Conservation (phyloP, 2,329 filamentous ascomycete genomes). For the Aspergillus fischeri region DNA sequence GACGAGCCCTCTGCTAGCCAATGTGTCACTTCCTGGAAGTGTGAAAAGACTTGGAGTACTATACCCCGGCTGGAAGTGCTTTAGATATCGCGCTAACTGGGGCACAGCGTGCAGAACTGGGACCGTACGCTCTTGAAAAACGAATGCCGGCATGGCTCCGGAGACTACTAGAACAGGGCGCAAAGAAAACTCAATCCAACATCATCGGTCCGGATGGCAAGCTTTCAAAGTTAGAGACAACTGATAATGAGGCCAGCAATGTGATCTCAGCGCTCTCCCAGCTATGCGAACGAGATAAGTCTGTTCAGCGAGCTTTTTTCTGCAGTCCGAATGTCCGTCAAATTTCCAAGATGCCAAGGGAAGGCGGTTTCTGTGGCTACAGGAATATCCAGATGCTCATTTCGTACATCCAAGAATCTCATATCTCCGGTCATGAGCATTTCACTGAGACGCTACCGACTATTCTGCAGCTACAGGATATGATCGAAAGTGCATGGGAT, state of each 20-base stretch:
- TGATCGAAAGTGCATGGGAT: constrained; percentile 87
- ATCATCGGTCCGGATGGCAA: constrained; percentile 43
- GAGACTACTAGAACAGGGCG: constrained; percentile 57
- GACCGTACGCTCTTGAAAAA: constrained; percentile 67
- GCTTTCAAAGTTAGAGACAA: constrained; percentile 37
- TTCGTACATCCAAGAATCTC: constrained; percentile 66
- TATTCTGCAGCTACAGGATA: constrained; percentile 77
- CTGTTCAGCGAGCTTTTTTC: constrained; percentile 68
- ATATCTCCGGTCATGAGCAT: constrained; percentile 53
- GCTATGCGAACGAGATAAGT: constrained; percentile 61
- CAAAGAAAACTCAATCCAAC: constrained; percentile 54
- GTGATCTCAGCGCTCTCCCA: constrained; percentile 61
- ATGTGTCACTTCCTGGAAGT: constrained; percentile 1
- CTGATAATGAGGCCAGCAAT: constrained; percentile 48
- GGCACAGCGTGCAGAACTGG: constrained; percentile 57
- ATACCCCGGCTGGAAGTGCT: not conserved
- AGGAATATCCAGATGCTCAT: constrained; percentile 90
- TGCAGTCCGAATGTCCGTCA: constrained; percentile 74
- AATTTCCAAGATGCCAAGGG: constrained; percentile 73
- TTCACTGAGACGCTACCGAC: constrained; percentile 64
- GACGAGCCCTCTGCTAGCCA: constrained; percentile 2
- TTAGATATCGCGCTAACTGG: constrained; percentile 13
- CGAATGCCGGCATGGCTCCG: constrained; percentile 69
- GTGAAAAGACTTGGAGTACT: constrained; percentile 31
- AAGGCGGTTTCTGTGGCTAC: constrained; percentile 93